These are phyloP conservation scores for Colletotrichum lindemuthianum DNA, from an alignment of 2,329 filamentous ascomycete genomes.

Conservation along the genomic window DNA sequence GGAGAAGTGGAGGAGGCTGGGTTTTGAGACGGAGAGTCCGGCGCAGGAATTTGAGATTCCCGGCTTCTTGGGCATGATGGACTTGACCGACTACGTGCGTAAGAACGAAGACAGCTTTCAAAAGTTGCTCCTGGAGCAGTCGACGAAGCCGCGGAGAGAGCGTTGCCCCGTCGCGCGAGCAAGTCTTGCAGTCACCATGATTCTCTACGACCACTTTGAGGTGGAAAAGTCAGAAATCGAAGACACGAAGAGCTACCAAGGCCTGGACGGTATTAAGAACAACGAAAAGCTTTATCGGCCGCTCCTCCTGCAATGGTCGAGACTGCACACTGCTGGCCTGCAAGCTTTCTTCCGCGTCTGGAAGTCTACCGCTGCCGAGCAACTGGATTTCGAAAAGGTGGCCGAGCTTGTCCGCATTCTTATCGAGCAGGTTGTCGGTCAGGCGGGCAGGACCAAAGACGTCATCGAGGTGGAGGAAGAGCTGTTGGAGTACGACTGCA, in stretches of 20 bases:
- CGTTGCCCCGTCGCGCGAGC: conserved; percentile 89
- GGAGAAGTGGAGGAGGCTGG: conserved; percentile 91
- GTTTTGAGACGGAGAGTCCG: conserved; percentile 91
- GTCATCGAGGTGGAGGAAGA: conserved; percentile 91
- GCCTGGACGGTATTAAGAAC: conserved; percentile 78
- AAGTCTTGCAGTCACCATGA: conserved; percentile 85
- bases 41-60: conserved; percentile 84
- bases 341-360: conserved; percentile 91
- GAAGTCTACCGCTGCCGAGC: conserved; percentile 87
- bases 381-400: conserved; percentile 93
- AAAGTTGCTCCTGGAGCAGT: conserved; percentile 90
- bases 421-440: conserved; percentile 87
- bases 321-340: conserved; percentile 85
- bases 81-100: conserved; percentile 90
- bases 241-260: conserved; percentile 79
- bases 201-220: conserved; percentile 95
- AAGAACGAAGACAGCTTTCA: conserved; percentile 94
- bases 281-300: conserved; percentile 90
- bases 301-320: conserved; percentile 90
- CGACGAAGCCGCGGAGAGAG: conserved; percentile 73
- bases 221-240: conserved; percentile 86
- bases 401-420: conserved; percentile 91
- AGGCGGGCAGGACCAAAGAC: conserved; percentile 82
- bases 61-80: conserved; percentile 97
- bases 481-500: conserved; percentile 83